phyloP scores from a whole-genome alignment of 305 asterid species.

The Ilex paraguariensis region DNA sequence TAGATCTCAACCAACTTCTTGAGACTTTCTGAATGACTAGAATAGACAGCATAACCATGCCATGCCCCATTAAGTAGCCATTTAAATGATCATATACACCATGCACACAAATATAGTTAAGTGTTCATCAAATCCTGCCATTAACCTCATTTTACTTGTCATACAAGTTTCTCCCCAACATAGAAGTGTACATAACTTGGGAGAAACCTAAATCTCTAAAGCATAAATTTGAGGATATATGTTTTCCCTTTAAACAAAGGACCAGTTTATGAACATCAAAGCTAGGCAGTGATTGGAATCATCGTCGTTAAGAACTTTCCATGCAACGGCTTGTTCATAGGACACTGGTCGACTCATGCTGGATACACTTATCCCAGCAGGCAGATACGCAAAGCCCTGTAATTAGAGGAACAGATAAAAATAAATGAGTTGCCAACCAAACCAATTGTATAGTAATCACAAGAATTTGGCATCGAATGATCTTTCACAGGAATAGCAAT shows the following conservation, averaged over 20 bases:
- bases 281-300: constrained; percentile 87
- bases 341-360: constrained; percentile 96
- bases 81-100: too few species aligned
- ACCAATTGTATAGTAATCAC: background rate
- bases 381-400: constrained; percentile 83
- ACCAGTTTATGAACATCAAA: constrained; percentile 97
- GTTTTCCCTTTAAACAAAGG: constrained; percentile 50
- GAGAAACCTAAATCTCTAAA: constrained; percentile 5
- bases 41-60: too few species aligned
- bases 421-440: background rate
- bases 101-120: too few species aligned
- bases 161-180: constrained; percentile 15
- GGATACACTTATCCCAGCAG: constrained; percentile 78
- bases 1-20: too few species aligned
- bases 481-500: background rate
- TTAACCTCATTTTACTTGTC: too few species aligned
- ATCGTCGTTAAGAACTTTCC: constrained; percentile 88
- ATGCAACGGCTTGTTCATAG: constrained; percentile 78
- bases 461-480: background rate
- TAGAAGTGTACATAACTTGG: constrained; percentile 26
- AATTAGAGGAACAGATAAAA: background rate
- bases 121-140: too few species aligned
- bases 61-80: too few species aligned
- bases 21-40: too few species aligned
- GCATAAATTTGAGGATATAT: constrained; percentile 5